Percentiles rank a stretch among this genome's conserved stretches.
Conservation (phyloP, 805 yeast genomes). For the Diddensiella santjacobensis region DNA sequence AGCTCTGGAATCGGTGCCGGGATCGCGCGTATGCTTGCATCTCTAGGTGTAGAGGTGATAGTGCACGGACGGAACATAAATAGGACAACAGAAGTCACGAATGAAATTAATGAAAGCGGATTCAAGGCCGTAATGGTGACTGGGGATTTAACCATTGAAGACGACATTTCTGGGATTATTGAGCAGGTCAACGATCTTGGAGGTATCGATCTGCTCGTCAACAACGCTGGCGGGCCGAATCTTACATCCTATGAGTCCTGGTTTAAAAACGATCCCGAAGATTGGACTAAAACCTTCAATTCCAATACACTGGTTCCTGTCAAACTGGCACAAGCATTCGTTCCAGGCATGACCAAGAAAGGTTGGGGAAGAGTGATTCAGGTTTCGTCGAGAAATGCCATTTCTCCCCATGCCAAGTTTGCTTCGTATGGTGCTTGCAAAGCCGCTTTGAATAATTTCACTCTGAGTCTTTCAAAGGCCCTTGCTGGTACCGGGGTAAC, state of each 20-base stretch:
- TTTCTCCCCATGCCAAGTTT: not conserved
- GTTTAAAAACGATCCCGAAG: not conserved
- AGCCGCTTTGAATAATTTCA: not conserved
- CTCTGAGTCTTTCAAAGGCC: not conserved
- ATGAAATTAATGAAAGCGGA: not conserved
- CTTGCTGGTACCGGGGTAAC: not conserved
- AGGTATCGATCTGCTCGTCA: not conserved
- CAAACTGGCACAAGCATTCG: not conserved
- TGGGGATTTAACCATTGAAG: not conserved
- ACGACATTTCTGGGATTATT: not conserved
- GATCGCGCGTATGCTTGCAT: not conserved
- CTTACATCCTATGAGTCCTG: not conserved
- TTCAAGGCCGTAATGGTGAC: not conserved
- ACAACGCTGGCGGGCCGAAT: not conserved
- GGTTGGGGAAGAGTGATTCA: not conserved
- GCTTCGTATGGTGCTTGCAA: not conserved
- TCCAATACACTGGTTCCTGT: not conserved
- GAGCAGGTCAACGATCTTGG: not conserved
- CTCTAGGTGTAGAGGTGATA: not conserved
- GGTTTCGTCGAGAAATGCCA: not conserved
- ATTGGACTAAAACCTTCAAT: not conserved
- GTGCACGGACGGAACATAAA: not conserved
- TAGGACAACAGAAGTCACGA: not conserved
- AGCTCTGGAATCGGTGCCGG: not conserved
- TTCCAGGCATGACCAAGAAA: not conserved